Evolutionary conservation across 2,329 filamentous ascomycete genomes (phyloP).

Genomic region (Aspergillus aculeatus): DNA sequence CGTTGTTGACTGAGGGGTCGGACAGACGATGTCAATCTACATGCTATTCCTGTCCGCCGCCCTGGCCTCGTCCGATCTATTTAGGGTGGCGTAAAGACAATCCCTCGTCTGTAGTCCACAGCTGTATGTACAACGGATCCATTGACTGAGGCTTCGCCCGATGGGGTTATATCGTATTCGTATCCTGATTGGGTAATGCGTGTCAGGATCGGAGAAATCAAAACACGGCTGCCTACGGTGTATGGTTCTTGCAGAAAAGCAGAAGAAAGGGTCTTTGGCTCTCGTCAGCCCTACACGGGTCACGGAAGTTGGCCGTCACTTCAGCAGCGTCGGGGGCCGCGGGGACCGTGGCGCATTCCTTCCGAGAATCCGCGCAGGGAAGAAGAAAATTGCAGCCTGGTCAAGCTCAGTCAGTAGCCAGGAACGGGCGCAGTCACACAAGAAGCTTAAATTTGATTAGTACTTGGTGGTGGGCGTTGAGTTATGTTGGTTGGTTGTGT

Average conservation of each 20-base stretch:
- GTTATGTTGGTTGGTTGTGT: too few relatives aligned
- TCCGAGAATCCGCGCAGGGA: not conserved
- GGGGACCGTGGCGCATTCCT: not conserved
- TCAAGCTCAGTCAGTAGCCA: not conserved
- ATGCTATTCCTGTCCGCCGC: not conserved
- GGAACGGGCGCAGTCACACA: not conserved
- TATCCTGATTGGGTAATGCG: not conserved
- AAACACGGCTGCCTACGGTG: not conserved
- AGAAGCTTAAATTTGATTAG: not conserved
- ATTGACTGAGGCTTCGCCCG: not conserved
- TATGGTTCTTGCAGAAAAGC: not conserved
- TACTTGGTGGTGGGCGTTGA: too few relatives aligned
- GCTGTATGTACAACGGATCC: not conserved
- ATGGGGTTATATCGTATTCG: not conserved
- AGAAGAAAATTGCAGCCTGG: not conserved
- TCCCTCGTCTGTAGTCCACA: too few relatives aligned
- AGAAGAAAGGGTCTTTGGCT: not conserved
- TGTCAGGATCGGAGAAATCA: not conserved
- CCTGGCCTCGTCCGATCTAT: not conserved
- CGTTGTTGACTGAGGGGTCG: not conserved
- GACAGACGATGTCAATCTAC: not conserved
- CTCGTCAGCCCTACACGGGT: not conserved
- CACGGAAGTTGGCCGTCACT: not conserved
- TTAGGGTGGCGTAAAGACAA: not conserved
- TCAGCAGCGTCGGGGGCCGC: not conserved